Percentiles rank a stretch among this genome's conserved stretches.
phyloP scores from a whole-genome alignment of 148 eudicot genomes.

The Rhododendron williamsianum region DNA sequence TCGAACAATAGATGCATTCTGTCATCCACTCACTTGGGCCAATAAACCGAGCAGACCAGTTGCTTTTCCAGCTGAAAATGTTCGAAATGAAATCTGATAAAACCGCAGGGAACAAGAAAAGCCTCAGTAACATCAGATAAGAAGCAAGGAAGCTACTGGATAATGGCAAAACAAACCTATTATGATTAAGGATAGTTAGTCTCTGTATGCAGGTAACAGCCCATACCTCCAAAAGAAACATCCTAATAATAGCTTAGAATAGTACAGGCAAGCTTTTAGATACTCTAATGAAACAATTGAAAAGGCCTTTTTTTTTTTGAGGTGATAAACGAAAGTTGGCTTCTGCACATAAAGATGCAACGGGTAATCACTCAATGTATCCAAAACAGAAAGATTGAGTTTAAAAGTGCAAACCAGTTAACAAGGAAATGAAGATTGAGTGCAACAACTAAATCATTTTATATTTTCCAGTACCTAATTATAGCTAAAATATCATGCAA shows the following conservation, averaged over 20 bases:
- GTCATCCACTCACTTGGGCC: conserved; percentile 48
- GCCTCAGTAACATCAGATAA: neutral
- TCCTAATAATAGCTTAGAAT: neutral
- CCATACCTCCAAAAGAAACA: neutral
- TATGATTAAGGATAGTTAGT: neutral
- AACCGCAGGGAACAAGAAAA: neutral
- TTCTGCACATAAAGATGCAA: neutral
- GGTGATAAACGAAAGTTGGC: neutral
- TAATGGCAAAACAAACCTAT: neutral
- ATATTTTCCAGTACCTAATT: neutral
- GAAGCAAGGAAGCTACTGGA: neutral
- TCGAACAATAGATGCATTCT: neutral
- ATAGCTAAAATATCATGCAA: neutral
- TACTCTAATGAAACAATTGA: neutral
- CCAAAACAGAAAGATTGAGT: neutral
- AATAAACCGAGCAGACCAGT: conserved; percentile 44
- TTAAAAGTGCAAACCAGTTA: neutral
- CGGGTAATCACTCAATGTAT: neutral
- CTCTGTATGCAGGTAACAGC: neutral
- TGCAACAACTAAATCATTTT: neutral
- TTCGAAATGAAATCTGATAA: conserved; percentile 54
- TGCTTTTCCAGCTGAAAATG: conserved; percentile 34
- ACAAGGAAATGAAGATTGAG: neutral
- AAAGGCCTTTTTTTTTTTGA: neutral
- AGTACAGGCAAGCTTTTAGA: neutral